Evolutionary conservation across 1,284 basidiomycete genomes (phyloP).

Genomic region (Ceratobasidium sp.): DNA sequence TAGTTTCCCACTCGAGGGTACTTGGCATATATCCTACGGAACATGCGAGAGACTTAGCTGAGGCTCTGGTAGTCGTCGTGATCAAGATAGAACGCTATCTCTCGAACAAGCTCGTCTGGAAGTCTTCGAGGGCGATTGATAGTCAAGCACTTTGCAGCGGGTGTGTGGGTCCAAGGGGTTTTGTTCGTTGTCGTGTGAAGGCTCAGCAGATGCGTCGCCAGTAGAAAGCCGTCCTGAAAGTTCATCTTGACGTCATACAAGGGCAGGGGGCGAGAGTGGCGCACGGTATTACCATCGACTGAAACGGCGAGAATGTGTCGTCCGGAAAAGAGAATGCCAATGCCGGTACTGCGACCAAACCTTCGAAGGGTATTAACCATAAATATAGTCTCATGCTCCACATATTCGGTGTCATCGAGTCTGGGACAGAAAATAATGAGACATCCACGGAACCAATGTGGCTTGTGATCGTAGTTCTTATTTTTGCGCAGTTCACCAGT

Average conservation of each 20-base stretch:
- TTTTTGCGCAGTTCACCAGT: no score
- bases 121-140: neutral
- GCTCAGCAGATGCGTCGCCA: neutral
- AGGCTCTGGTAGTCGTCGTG: neutral
- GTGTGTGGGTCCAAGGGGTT: neutral
- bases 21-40: neutral
- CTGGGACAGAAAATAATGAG: neutral
- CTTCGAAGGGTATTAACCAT: neutral
- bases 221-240: neutral
- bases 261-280: neutral
- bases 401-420: slow-evolving; percentile 2
- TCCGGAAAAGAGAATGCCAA: neutral
- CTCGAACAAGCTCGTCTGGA: neutral
- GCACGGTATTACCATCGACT: neutral
- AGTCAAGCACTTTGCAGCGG: neutral
- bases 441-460: slow-evolving; percentile 16
- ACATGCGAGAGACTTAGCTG: neutral
- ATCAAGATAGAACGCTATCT: neutral
- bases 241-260: slow-evolving; percentile 11
- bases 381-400: neutral
- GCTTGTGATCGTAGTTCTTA: no score
- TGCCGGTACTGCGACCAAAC: neutral
- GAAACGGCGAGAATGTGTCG: slow-evolving; percentile 5
- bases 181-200: neutral
- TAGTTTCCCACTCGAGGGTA: neutral